Evolutionary conservation across 176 grass and related monocot genomes (phyloP).

Genomic region (Rhynchospora tenuis): DNA sequence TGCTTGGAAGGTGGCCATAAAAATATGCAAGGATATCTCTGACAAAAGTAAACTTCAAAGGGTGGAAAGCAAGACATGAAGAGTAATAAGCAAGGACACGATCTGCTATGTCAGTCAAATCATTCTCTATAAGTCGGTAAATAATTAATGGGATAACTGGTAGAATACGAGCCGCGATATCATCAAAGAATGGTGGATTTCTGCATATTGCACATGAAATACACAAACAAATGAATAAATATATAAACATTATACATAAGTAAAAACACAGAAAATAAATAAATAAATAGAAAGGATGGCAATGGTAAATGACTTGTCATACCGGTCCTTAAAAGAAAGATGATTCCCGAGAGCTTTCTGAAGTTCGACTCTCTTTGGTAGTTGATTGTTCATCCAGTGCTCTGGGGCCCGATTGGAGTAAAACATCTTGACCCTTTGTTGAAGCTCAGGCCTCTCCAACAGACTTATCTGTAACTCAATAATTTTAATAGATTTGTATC

Average conservation of each 20-base stretch:
- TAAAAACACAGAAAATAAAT: neutral
- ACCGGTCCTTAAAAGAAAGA: constrained; percentile 98
- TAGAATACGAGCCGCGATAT: constrained; percentile 86
- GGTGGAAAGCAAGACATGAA: constrained; percentile 76
- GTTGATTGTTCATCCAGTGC: constrained; percentile 93
- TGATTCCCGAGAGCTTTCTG: constrained; percentile 98
- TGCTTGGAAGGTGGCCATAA: constrained; percentile 80
- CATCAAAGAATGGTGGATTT: constrained; percentile 91
- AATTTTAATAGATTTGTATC: neutral
- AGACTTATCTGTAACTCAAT: constrained; percentile 71
- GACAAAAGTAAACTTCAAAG: constrained; percentile 91
- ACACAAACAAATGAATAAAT: neutral
- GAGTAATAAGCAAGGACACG: constrained; percentile 84
- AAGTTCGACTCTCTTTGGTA: constrained; percentile 91
- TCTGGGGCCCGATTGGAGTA: constrained; percentile 65
- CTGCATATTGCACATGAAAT: constrained; percentile 49
- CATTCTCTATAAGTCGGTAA: constrained; percentile 98
- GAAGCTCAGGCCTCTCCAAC: constrained; percentile 84
- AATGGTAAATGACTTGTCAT: constrained; percentile 32
- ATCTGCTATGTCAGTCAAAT: constrained; percentile 74
- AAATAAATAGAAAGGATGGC: constrained; percentile 11
- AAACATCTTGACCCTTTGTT: constrained; percentile 76
- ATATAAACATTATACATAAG: constrained; percentile 5
- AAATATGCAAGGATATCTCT: constrained; percentile 99
- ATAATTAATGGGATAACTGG: constrained; percentile 85